Percentiles rank a stretch among this genome's conserved stretches.
Evolutionary conservation across 495 filamentous ascomycete genomes (phyloP).

Genomic region (Penicillium arizonense): DNA sequence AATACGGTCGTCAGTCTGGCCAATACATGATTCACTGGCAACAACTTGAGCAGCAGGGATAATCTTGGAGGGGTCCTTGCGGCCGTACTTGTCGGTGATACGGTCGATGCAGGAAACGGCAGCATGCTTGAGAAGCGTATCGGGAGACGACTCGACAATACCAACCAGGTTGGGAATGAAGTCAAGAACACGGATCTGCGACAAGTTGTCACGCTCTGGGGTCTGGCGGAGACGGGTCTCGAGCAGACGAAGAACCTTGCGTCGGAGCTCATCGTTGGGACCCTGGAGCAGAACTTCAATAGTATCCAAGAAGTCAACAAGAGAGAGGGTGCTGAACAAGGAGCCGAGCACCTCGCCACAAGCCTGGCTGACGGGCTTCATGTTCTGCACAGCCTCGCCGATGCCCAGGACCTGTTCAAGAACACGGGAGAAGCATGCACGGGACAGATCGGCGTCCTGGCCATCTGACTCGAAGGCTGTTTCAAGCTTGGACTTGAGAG

Average conservation of each 20-base stretch:
- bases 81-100: conserved; percentile 88
- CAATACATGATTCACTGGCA: conserved; percentile 71
- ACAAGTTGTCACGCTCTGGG: conserved; percentile 60
- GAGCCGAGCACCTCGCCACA: conserved; percentile 69
- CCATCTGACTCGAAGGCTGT: conserved; percentile 35
- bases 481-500: conserved; percentile 42
- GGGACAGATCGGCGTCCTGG: conserved; percentile 55
- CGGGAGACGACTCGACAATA: conserved; percentile 67
- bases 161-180: conserved; percentile 75
- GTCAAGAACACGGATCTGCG: conserved; percentile 66
- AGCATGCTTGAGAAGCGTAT: conserved; percentile 72
- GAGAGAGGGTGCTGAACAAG: conserved; percentile 75
- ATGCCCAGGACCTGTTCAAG: conserved; percentile 66
- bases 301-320: conserved; percentile 79
- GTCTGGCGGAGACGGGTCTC: conserved; percentile 70
- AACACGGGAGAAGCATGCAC: conserved; percentile 65
- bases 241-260: conserved; percentile 76
- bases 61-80: conserved; percentile 71
- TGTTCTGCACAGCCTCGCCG: conserved; percentile 56
- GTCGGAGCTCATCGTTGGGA: conserved; percentile 67
- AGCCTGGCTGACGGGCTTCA: conserved; percentile 59
- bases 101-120: conserved; percentile 85
- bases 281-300: conserved; percentile 74
- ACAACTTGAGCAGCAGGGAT: conserved; percentile 66
- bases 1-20: conserved; percentile 66